phyloP scores from a whole-genome alignment of 257 asterid genomes.

The Capsicum chinense region DNA sequence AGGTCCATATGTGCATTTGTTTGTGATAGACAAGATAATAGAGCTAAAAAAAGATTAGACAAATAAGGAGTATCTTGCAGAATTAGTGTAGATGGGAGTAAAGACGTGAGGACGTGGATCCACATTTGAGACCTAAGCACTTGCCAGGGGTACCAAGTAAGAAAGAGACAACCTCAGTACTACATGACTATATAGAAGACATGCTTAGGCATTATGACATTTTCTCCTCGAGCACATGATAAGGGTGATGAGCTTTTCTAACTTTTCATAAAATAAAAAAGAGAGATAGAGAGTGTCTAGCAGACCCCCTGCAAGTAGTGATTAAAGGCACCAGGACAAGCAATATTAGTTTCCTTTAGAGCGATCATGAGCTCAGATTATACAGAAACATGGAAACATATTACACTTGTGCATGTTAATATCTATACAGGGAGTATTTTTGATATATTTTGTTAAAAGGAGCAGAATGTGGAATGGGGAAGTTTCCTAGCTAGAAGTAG shows the following conservation, averaged over 20 bases:
- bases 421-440: background rate
- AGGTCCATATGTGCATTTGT: background rate
- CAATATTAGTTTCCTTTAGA: slow-evolving; percentile 5
- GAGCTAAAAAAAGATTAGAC: background rate
- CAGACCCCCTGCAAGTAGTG: background rate
- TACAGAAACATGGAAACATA: background rate
- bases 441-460: slow-evolving; percentile 14
- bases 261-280: background rate
- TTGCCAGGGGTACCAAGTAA: slow-evolving; percentile 5
- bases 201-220: background rate
- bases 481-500: background rate
- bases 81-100: slow-evolving; percentile 22
- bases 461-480: background rate
- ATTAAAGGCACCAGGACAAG: slow-evolving; percentile 6
- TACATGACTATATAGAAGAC: background rate
- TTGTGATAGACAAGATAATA: background rate
- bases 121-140: background rate
- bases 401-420: background rate
- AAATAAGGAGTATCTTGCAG: background rate
- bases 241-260: background rate
- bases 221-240: slow-evolving; percentile 8
- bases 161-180: background rate
- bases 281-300: background rate
- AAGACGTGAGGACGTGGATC: background rate
- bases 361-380: background rate